Evolutionary conservation across 164 flowering plant genomes (phyloP), one percentile per base, ranked within the genome.

Genomic region (Vitis rupestris): DNA sequence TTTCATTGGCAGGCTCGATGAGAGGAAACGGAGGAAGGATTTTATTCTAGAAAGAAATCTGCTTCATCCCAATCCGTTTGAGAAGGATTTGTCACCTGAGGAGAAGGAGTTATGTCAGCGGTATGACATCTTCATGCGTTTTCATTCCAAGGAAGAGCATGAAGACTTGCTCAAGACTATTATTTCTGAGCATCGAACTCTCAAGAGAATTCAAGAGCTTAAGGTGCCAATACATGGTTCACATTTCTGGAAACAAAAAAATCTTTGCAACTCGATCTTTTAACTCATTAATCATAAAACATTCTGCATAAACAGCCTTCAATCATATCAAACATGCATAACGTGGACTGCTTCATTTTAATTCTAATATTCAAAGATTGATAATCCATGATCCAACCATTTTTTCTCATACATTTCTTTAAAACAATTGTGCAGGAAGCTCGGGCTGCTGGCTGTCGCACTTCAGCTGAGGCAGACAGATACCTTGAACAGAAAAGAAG

Each of bases 371-470:
- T 10, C 54, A 9, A 10, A 51, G 54, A 51, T 51, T 51, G 13
- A 19, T 58, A 31, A 61, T 4, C n/a, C 50, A 30, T 61, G 50
- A 53, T 56, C 29, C 23, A 37, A 2, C 15, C 16, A 15, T 16
- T 55, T 23, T 51, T 10, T 53, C 48, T 30, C 6, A 12, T 55
- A 15, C 61, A 31, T 13, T 55, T 3, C 16, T 61, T 61, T 8
- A 27, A 52, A 29, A 29, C 49, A 17, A 48, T 55, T 2, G 9
- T 78, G 62, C 84, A 94, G 98, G 97, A 89, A 71, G 96, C 91
- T 49, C 82, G 88, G 64, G 88, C 86, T 64, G 97, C 93, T 77
- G 97, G 97, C 27, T 94, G 96, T 59, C 87, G 84, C 23, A 84
- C 96, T 16, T 66, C 88, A 59, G 78, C 83, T 64, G 97, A 90